Percentiles rank a stretch among this genome's conserved stretches.
Conservation (phyloP, 768 basidiomycete species). For the Glaciozyma martinii region DNA sequence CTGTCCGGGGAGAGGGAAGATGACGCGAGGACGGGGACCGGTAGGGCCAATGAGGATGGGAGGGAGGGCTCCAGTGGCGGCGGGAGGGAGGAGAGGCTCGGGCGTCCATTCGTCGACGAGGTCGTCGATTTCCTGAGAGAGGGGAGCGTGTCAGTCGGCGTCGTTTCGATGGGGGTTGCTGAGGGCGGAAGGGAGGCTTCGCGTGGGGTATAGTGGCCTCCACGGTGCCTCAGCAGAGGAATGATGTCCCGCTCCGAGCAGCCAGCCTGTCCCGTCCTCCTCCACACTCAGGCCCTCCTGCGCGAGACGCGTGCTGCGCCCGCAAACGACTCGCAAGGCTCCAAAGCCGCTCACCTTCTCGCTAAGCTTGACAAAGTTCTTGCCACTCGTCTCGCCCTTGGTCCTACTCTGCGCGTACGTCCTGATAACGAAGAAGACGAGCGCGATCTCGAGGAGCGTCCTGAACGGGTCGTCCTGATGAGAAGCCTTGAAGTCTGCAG, state of each 20-base stretch:
- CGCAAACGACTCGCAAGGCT: background rate
- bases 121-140: constrained; percentile 79
- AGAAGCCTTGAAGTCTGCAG: constrained; percentile 57
- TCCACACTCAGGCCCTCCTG: background rate
- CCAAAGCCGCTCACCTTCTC: constrained; percentile 58
- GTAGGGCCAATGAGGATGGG: constrained; percentile 71
- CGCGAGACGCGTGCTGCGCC: background rate
- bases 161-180: too few relatives aligned
- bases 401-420: constrained; percentile 87
- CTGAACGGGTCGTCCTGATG: constrained; percentile 94
- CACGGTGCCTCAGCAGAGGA: too few relatives aligned
- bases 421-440: constrained; percentile 76
- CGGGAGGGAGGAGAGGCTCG: constrained; percentile 59
- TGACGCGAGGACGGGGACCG: constrained; percentile 72
- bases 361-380: constrained; percentile 80
- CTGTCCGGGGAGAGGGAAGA: constrained; percentile 34
- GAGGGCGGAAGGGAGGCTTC: background rate
- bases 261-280: too few relatives aligned
- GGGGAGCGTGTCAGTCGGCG: background rate
- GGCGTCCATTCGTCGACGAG: constrained; percentile 92
- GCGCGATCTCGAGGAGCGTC: constrained; percentile 77
- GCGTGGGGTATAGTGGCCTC: too few relatives aligned
- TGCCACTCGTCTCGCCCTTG: constrained; percentile 68
- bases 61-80: constrained; percentile 64
- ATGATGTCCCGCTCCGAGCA: too few relatives aligned